phyloP scores from a whole-genome alignment of 2,329 filamentous ascomycete genomes.

The Cucurbitaria berberidis region DNA sequence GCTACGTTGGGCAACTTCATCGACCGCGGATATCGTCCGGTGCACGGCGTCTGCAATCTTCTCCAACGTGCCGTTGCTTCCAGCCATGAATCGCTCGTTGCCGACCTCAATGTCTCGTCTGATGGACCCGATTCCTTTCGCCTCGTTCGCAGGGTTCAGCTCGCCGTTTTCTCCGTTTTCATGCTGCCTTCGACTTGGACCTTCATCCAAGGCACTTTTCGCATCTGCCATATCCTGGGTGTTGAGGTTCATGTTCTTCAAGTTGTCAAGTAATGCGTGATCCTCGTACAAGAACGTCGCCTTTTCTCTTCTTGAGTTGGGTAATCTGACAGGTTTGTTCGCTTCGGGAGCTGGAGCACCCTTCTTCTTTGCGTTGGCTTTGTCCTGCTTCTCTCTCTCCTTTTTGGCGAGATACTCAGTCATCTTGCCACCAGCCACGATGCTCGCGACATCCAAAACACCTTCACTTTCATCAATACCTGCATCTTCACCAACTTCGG shows the following conservation, averaged over 20 bases:
- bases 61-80: slow-evolving; percentile 75
- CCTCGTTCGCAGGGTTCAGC: slow-evolving; percentile 28
- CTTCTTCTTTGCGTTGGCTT: slow-evolving; percentile 64
- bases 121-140: slow-evolving; percentile 46
- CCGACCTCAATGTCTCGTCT: slow-evolving; percentile 76
- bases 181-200: slow-evolving; percentile 49
- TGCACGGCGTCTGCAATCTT: slow-evolving; percentile 85
- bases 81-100: slow-evolving; percentile 71
- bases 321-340: slow-evolving; percentile 65
- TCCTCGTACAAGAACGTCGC: slow-evolving; percentile 79
- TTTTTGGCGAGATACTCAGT: slow-evolving; percentile 83
- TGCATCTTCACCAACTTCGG: slow-evolving; percentile 60
- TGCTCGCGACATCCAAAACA: slow-evolving; percentile 82
- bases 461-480: slow-evolving; percentile 68
- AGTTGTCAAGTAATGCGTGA: slow-evolving; percentile 60
- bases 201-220: slow-evolving; percentile 59
- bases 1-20: slow-evolving; percentile 82
- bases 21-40: slow-evolving; percentile 79
- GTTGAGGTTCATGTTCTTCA: slow-evolving; percentile 58
- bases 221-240: slow-evolving; percentile 57
- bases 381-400: slow-evolving; percentile 78
- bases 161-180: slow-evolving; percentile 44
- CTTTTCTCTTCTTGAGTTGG: slow-evolving; percentile 73
- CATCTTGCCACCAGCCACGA: slow-evolving; percentile 81
- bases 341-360: slow-evolving; percentile 65